Conservation (phyloP, 2,329 filamentous ascomycete species). For the Trichoderma semiorbis region DNA sequence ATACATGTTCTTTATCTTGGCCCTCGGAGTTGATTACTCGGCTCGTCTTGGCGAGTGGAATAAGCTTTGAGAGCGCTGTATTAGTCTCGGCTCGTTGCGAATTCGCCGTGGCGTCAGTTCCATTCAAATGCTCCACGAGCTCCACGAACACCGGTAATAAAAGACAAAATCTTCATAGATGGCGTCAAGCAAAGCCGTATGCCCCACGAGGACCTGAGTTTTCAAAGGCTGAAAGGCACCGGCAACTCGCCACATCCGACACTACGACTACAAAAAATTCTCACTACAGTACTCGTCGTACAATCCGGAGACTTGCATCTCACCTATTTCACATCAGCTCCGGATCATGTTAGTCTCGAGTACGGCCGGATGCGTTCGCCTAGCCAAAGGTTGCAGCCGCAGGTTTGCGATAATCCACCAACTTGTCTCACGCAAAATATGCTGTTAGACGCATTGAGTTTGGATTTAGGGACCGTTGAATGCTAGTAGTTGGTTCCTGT, state of each 20-base stretch:
- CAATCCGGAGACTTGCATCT: background rate
- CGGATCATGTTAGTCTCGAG: background rate
- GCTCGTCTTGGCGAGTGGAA: background rate
- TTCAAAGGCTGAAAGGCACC: background rate
- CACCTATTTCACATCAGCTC: background rate
- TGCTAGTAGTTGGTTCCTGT: background rate
- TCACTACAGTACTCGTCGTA: background rate
- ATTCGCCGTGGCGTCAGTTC: background rate
- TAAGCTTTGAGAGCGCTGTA: background rate
- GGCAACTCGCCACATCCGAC: background rate
- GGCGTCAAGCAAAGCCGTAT: background rate
- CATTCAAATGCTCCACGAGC: background rate
- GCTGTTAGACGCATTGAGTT: background rate
- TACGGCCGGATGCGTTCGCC: background rate
- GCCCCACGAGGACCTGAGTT: background rate
- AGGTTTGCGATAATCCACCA: background rate
- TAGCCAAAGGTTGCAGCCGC: slow-evolving; percentile 3
- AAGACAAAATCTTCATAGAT: background rate
- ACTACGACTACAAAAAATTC: background rate
- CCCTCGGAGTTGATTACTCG: background rate
- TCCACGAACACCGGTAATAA: background rate
- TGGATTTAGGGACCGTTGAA: background rate
- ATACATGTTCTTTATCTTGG: background rate
- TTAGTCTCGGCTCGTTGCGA: background rate
- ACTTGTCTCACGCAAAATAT: background rate